These are phyloP conservation scores for Gossypium rotundifolium DNA, from an alignment of 345 rosid genomes.

Conservation along the genomic window DNA sequence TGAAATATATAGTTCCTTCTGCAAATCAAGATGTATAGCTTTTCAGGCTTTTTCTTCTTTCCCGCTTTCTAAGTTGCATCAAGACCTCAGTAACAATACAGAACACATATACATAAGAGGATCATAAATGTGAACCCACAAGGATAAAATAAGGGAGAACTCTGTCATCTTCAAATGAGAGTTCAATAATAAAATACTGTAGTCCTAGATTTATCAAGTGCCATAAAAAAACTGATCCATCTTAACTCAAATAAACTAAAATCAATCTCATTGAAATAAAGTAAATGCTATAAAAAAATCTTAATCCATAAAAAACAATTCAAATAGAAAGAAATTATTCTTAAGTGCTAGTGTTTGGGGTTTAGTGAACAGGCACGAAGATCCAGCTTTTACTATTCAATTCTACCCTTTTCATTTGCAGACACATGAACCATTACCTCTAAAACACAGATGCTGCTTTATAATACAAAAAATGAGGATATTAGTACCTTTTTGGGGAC, in stretches of 20 bases:
- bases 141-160: not conserved
- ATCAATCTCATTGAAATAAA: not conserved
- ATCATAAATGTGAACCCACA: not conserved
- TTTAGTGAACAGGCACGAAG: not conserved
- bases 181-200: not conserved
- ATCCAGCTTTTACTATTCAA: not conserved
- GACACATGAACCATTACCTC: not conserved
- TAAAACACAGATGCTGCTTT: not conserved
- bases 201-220: not conserved
- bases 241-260: not conserved
- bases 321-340: not conserved
- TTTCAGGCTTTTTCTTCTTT: not conserved
- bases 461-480: not conserved
- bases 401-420: not conserved
- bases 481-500: conserved; percentile 81
- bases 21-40: not conserved
- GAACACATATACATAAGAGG: not conserved
- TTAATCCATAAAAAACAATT: not conserved
- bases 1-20: not conserved
- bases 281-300: not conserved
- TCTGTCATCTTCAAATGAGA: not conserved
- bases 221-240: not conserved
- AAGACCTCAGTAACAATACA: not conserved
- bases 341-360: not conserved
- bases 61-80: not conserved